phyloP scores from a whole-genome alignment of 495 filamentous ascomycete species.

The Trichoderma gamsii region DNA sequence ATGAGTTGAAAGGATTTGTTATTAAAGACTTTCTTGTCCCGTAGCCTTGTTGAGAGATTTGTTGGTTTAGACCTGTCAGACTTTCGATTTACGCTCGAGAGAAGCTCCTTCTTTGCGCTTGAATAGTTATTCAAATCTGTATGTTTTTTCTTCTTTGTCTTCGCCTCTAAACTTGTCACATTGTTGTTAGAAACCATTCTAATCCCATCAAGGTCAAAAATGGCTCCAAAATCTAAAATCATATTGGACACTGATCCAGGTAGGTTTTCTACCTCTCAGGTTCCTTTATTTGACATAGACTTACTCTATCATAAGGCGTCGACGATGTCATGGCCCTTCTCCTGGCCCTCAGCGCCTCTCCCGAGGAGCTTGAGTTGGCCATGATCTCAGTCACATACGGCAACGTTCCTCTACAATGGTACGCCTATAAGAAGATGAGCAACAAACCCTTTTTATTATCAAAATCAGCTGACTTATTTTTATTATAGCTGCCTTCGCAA shows the following conservation, averaged over 20 bases:
- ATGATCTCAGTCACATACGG: conserved; percentile 89
- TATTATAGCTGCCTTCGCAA: conserved; percentile 72
- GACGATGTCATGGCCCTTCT: conserved; percentile 85
- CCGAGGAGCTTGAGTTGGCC: conserved; percentile 81
- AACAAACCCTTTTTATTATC: conserved; percentile 18
- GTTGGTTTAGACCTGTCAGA: too few species aligned
- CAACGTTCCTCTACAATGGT: conserved; percentile 80
- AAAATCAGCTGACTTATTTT: not conserved
- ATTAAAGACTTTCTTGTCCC: too few species aligned
- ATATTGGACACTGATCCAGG: conserved; percentile 95
- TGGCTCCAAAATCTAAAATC: conserved; percentile 62
- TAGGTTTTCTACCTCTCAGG: conserved; percentile 20
- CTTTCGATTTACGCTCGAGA: too few species aligned
- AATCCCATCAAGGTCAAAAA: conserved; percentile 23
- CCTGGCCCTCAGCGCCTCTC: conserved; percentile 73
- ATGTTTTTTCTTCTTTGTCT: not conserved
- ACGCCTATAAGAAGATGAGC: conserved; percentile 17
- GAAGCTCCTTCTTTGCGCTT: too few species aligned
- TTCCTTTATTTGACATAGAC: not conserved
- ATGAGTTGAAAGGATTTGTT: too few species aligned
- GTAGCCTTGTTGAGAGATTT: too few species aligned
- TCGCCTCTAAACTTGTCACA: not conserved
- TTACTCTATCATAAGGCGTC: conserved; percentile 51
- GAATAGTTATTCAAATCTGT: too few species aligned
- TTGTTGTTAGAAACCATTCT: not conserved